Evolutionary conservation across 73 alveolate species (phyloP).

Genomic region (Urostyla sp.): DNA sequence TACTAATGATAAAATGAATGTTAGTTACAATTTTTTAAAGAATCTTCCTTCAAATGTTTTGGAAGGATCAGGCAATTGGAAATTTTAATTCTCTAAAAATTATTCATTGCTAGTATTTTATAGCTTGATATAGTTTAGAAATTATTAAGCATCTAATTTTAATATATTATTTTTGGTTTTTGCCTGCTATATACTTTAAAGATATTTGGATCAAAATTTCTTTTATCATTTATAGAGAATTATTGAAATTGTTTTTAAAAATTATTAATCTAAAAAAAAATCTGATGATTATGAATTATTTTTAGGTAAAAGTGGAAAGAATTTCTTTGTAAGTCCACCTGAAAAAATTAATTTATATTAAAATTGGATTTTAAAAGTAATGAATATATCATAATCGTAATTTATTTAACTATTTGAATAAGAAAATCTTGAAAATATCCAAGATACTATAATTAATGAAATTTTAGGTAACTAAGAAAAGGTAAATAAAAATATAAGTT

Average conservation of each 20-base stretch:
- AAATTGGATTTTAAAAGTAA: slow-evolving; percentile 28
- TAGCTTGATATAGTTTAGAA: slow-evolving; percentile 66
- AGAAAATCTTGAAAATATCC: slow-evolving; percentile 31
- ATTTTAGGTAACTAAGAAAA: slow-evolving; percentile 6
- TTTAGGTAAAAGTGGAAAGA: slow-evolving; percentile 72
- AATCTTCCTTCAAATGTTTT: not conserved
- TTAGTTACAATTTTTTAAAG: slow-evolving; percentile 25
- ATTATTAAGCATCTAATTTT: slow-evolving; percentile 67
- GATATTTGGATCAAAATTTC: slow-evolving; percentile 39
- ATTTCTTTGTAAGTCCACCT: slow-evolving; percentile 33
- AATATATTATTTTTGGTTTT: slow-evolving; percentile 67
- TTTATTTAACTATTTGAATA: slow-evolving; percentile 16
- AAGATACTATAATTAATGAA: slow-evolving; percentile 19
- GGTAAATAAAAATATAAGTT: slow-evolving; percentile 39
- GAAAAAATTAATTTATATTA: slow-evolving; percentile 47
- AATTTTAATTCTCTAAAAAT: slow-evolving; percentile 56
- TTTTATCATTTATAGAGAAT: slow-evolving; percentile 50
- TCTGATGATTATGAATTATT: slow-evolving; percentile 72
- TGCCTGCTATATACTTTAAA: slow-evolving; percentile 60
- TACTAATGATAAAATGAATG: slow-evolving; percentile 45
- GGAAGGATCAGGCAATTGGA: slow-evolving; percentile 31
- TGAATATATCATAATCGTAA: slow-evolving; percentile 6
- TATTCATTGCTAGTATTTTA: slow-evolving; percentile 66
- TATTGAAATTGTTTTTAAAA: slow-evolving; percentile 57
- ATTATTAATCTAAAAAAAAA: slow-evolving; percentile 53